Percentiles rank a stretch among this genome's conserved stretches.
Evolutionary conservation across 2,329 filamentous ascomycete genomes (phyloP).

Genomic region (Cercospora sojina): DNA sequence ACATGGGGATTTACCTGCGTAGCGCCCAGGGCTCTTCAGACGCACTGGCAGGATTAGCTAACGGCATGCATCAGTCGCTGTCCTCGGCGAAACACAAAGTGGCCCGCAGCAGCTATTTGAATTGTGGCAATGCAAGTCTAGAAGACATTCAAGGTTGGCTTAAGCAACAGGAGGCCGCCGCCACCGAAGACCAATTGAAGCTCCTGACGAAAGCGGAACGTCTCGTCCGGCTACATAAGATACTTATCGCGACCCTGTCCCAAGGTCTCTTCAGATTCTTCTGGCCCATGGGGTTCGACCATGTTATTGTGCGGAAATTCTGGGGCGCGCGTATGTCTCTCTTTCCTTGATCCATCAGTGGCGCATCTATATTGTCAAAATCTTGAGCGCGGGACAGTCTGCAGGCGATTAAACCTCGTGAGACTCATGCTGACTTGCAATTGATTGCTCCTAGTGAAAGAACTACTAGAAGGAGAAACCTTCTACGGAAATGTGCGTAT

Average conservation of each 20-base stretch:
- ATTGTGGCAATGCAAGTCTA: not conserved
- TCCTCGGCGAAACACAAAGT: not conserved
- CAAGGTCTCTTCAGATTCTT: slow-evolving; percentile 18
- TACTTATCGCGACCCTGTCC: slow-evolving; percentile 5
- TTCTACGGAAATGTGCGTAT: slow-evolving; percentile 7
- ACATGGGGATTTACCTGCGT: not conserved
- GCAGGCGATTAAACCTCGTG: not conserved
- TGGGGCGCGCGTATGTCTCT: slow-evolving; percentile 11
- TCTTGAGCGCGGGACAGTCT: not conserved
- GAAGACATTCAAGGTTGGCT: slow-evolving; percentile 7
- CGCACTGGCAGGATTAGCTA: not conserved
- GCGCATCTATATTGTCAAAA: not conserved
- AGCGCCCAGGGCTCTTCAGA: not conserved
- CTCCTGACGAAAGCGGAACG: not conserved
- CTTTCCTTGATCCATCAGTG: not conserved
- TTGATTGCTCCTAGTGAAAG: not conserved
- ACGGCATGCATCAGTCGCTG: not conserved
- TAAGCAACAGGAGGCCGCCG: not conserved
- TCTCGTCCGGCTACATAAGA: not conserved
- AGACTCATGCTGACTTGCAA: not conserved
- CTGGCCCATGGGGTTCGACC: slow-evolving; percentile 16
- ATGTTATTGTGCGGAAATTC: slow-evolving; percentile 14
- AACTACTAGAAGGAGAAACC: not conserved
- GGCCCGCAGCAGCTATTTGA: not conserved
- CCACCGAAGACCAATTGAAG: not conserved